phyloP scores from a whole-genome alignment of 2,329 filamentous ascomycete species.

The Fusarium sp. region DNA sequence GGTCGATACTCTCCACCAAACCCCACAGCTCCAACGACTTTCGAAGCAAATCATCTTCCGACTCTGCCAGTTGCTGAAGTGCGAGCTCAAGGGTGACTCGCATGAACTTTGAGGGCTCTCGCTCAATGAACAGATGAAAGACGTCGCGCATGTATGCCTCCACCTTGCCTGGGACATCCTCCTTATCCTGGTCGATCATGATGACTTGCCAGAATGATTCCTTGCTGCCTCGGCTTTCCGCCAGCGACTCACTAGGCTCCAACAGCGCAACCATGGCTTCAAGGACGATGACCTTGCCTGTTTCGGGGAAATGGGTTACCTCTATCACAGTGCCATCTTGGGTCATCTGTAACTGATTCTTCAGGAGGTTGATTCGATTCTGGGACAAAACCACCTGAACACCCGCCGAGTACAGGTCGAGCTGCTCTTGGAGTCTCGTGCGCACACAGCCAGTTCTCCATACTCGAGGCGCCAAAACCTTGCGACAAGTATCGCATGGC shows the following conservation, averaged over 20 bases:
- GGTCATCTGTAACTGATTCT: constrained; percentile 58
- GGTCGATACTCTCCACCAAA: constrained; percentile 70
- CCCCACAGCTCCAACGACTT: constrained; percentile 71
- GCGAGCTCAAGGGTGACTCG: constrained; percentile 66
- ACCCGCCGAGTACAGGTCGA: constrained; percentile 70
- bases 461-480: constrained; percentile 69
- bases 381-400: constrained; percentile 70
- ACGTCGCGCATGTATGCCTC: constrained; percentile 69
- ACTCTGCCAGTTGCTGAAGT: constrained; percentile 55
- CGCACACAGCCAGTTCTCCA: constrained; percentile 72
- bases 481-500: constrained; percentile 70
- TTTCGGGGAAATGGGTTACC: constrained; percentile 67
- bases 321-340: constrained; percentile 62
- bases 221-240: constrained; percentile 47
- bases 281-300: constrained; percentile 55
- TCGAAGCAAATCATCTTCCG: constrained; percentile 63
- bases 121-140: constrained; percentile 64
- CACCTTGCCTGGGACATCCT: constrained; percentile 67
- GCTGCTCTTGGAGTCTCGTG: constrained; percentile 67
- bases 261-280: constrained; percentile 47
- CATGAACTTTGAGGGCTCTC: constrained; percentile 69
- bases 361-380: constrained; percentile 65
- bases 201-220: constrained; percentile 53
- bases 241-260: constrained; percentile 50
- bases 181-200: constrained; percentile 69